Base-by-base conservation (phyloP, 2,329 filamentous ascomycete genomes). In the Aspergillus bombycis region DNA sequence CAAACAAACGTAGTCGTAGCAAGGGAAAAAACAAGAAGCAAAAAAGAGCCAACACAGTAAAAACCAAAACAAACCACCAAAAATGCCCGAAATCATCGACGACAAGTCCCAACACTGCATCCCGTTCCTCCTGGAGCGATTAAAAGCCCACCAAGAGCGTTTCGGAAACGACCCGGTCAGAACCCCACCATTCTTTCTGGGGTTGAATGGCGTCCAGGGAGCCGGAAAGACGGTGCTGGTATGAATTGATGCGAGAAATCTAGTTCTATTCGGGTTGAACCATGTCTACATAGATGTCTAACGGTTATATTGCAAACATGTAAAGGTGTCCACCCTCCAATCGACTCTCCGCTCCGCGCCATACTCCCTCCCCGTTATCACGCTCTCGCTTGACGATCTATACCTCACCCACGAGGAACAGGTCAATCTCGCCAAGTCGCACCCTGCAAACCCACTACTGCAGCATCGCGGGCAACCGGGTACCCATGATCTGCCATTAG, bases 191-290 rank as follows among this genome's bases (percentile, higher is more conserved):
- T 91, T 97, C 77, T 88, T 97, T 75, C 85, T 97, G 66, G 94
- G 93, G 54, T 85, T 98, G 71, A 96, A 96, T 71, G 94, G 94
- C 65, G 88, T 97, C 32, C 94, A 97, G 80, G 94, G 94, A 65
- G 90, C 92, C 43, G 94, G 94, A 69, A 97, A 98, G 82, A 96
- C 94, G 4, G 96, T 94, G 14, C 85, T 97, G 71, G 93, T 87
- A 75, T 74, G 34, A 8, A 36, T 36, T 36, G 34, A 7, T 16
- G 14, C 34, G 34, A 36, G 34, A 16, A 16, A 16, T 36, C 14
- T 36, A 36, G 34, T 36, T 5, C 10, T 14, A 3, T 36, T 16
- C 14, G 16, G 14, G 14, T 36, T 7, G 14, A 7, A 36, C 5
- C 8, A 36, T 14, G 14, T 36, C 10, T 2, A 36, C 6, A 7